Conservation (phyloP, 2,329 filamentous ascomycete genomes). For the Arthrinium phaeospermum region DNA sequence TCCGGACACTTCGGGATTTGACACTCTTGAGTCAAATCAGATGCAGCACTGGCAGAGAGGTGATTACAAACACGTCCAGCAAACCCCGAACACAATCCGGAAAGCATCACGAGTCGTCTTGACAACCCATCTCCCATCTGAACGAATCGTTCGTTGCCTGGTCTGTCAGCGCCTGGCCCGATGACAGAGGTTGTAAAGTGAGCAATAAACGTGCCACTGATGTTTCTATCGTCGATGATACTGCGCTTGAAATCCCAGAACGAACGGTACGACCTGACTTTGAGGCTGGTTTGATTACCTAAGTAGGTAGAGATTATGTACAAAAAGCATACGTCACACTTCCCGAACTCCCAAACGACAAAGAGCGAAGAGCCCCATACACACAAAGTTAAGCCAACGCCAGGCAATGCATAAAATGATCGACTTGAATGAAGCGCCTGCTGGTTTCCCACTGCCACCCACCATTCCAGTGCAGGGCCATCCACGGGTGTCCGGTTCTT, state of each 20-base stretch:
- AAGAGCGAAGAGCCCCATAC: not conserved
- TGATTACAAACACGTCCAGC: not conserved
- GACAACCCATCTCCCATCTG: not conserved
- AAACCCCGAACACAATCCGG: not conserved
- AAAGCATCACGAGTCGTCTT: not conserved
- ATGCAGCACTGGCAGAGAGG: not conserved
- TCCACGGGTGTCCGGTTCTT: not conserved
- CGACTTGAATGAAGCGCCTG: slow-evolving; percentile 18
- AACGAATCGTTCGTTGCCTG: not conserved
- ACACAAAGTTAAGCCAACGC: slow-evolving; percentile 29
- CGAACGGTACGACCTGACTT: not conserved
- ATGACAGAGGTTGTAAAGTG: not conserved
- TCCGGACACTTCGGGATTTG: not conserved
- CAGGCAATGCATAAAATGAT: slow-evolving; percentile 32
- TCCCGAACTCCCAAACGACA: not conserved
- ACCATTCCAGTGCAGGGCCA: not conserved
- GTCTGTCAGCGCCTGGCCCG: not conserved
- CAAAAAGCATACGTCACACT: not conserved
- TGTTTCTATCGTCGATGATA: not conserved
- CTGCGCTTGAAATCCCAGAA: not conserved
- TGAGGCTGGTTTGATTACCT: not conserved
- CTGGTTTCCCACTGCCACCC: not conserved
- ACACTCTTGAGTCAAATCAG: not conserved
- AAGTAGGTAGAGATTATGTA: not conserved
- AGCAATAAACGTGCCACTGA: not conserved